Percentiles rank a stretch among this genome's conserved stretches.
phyloP scores from a whole-genome alignment of 768 basidiomycete species.

The Lactarius sanguifluus region DNA sequence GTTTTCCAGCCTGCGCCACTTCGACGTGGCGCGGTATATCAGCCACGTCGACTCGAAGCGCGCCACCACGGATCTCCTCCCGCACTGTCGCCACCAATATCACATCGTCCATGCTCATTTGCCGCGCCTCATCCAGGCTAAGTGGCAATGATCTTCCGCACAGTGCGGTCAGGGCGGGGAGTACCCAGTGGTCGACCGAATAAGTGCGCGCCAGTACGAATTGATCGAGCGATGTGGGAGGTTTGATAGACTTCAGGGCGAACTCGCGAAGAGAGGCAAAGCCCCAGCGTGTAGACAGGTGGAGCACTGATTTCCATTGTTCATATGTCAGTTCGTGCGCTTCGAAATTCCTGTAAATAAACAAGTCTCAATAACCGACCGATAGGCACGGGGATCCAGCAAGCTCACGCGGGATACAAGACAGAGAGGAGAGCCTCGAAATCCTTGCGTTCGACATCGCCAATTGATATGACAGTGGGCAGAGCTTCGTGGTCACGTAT shows the following conservation, averaged over 20 bases:
- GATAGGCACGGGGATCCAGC: neutral
- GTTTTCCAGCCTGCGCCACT: neutral
- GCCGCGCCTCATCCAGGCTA: slow-evolving; percentile 13
- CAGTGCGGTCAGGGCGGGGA: slow-evolving; percentile 15
- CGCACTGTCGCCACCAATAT: slow-evolving; percentile 19
- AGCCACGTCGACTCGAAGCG: neutral
- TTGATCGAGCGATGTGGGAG: slow-evolving; percentile 18
- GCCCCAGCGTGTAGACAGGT: slow-evolving; percentile 35
- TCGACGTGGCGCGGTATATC: slow-evolving; percentile 5
- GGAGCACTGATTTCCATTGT: slow-evolving; percentile 34
- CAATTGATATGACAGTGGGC: slow-evolving; percentile 10
- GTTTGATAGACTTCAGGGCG: neutral
- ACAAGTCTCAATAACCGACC: neutral
- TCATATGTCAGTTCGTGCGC: slow-evolving; percentile 19
- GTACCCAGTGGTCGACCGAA: slow-evolving; percentile 14
- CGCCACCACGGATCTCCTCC: slow-evolving; percentile 15
- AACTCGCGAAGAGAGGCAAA: slow-evolving; percentile 33
- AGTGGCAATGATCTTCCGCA: slow-evolving; percentile 10
- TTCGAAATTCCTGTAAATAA: slow-evolving; percentile 3
- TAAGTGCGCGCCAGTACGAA: slow-evolving; percentile 18
- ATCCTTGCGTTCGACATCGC: slow-evolving; percentile 19
- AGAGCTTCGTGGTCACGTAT: slow-evolving; percentile 13
- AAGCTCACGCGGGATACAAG: slow-evolving; percentile 27
- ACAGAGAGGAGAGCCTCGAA: slow-evolving; percentile 29
- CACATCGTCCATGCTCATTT: slow-evolving; percentile 21